A percentile compares a stretch with the other conserved stretches of the same genome.
These are phyloP conservation scores for Leersia perrieri DNA, from an alignment of 176 grass and related monocot genomes.

Conservation along the genomic window DNA sequence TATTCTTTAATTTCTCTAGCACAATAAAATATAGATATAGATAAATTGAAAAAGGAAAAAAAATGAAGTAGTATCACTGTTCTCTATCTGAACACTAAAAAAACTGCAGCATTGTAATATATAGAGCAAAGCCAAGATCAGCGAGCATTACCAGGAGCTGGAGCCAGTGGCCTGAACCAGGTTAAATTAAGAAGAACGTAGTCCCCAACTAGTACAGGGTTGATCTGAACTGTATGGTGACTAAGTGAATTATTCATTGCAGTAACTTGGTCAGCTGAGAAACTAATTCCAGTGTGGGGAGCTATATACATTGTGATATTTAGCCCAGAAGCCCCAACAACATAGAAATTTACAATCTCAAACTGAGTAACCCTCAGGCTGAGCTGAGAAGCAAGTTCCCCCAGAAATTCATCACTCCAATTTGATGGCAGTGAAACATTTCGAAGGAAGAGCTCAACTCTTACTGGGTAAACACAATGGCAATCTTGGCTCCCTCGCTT, in stretches of 20 bases:
- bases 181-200: constrained; percentile 95
- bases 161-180: constrained; percentile 65
- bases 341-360: constrained; percentile 93
- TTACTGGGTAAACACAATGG: constrained; percentile 90
- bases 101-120: constrained; percentile 25
- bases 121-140: constrained; percentile 29
- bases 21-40: constrained; percentile 28
- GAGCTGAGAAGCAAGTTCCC: constrained; percentile 81
- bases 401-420: constrained; percentile 83
- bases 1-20: constrained; percentile 8
- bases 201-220: constrained; percentile 75
- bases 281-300: constrained; percentile 83
- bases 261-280: constrained; percentile 57
- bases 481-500: constrained; percentile 53
- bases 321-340: constrained; percentile 92
- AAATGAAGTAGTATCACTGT: not conserved
- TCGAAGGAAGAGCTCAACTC: constrained; percentile 85
- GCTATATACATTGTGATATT: constrained; percentile 99
- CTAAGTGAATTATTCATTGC: constrained; percentile 74
- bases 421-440: constrained; percentile 89
- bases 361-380: constrained; percentile 62
- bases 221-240: constrained; percentile 64
- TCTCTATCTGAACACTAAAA: constrained; percentile 27
- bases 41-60: not conserved
- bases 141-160: constrained; percentile 64